These are phyloP conservation scores for Neonectria punicea DNA, from an alignment of 2,329 filamentous ascomycete genomes.

Conservation along the genomic window DNA sequence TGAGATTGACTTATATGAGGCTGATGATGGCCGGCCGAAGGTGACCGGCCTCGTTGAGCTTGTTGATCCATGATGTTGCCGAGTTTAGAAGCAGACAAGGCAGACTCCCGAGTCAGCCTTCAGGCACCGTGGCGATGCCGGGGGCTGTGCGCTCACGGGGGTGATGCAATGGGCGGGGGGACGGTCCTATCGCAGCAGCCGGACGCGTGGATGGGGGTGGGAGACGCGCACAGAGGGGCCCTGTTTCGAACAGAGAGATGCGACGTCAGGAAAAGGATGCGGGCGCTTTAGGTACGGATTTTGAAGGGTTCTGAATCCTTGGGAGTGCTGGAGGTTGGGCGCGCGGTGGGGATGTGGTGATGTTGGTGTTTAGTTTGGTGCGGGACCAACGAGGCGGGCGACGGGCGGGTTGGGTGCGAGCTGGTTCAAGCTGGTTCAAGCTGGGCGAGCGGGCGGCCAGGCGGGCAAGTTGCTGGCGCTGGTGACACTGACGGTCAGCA, in stretches of 20 bases:
- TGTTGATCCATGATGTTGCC: constrained; percentile 56
- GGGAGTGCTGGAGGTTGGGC: constrained; percentile 10
- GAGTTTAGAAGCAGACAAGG: constrained; percentile 52
- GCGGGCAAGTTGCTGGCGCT: constrained; percentile 1
- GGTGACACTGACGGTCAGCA: constrained; percentile 7
- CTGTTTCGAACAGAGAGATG: constrained; percentile 33
- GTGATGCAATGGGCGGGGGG: constrained; percentile 46
- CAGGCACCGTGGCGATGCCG: constrained; percentile 53
- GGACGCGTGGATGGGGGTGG: constrained; percentile 44
- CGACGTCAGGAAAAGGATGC: constrained; percentile 31
- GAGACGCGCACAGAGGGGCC: constrained; percentile 34
- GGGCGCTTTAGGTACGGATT: constrained; percentile 16
- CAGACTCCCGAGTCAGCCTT: constrained; percentile 60
- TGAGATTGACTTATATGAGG: constrained; percentile 75
- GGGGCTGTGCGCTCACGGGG: constrained; percentile 54
- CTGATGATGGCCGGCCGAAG: constrained; percentile 66
- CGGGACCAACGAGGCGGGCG: constrained; percentile 2
- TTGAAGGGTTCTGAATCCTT: constrained; percentile 15
- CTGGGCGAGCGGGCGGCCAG: constrained; percentile 2
- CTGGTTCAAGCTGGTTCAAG: not conserved
- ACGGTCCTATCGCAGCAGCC: constrained; percentile 42
- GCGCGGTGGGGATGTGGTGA: constrained; percentile 12
- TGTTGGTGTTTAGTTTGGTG: constrained; percentile 17
- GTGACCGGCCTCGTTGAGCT: constrained; percentile 65
- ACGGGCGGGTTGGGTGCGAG: constrained; percentile 6